Evolutionary conservation across 164 flowering plant genomes (phyloP), one percentile per base, ranked within the genome.

Genomic region (Litsea cubeba): DNA sequence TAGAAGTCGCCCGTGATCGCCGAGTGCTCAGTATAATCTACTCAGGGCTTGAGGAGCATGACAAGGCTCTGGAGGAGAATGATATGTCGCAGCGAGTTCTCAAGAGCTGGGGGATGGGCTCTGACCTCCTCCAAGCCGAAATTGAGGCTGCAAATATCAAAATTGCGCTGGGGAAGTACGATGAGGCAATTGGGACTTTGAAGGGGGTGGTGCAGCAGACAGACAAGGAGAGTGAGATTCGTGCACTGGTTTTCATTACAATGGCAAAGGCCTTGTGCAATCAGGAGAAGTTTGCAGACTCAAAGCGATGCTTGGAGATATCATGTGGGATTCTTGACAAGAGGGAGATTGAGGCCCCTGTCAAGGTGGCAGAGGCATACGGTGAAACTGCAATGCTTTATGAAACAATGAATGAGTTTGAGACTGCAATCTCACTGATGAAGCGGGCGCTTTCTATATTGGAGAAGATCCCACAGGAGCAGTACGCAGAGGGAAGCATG

Each of bases 1-100:
- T 91, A 20, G 97, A 91, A 82, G 97, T 95, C 71, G 97, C 97
- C 0, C 90, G 85, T 75, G 97, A 91, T 76, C 86, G 98, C 80
- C 82, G 90, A 74, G 79, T 93, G 78, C 91, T 91, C 71, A 97
- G 95, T 17, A 88, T 90, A 51, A 87, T 91, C n/a, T 95, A 95
- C 77, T 84, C 80, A 12, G 98, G 97, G 24, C 76, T 95, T 83
- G 97, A 90, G 74, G 88, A 90, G 80, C 93, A 90, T 66, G 83
- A 89, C 70, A 87, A 89, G 83, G 99, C 97, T 11, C 75, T 93
- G 75, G 92, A 95, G 81, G 93, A 95, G 79, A 93, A 91, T 79
- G 84, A 81, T 77, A 75, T 93, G 74, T 87, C 97, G 0, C 85
- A 82, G 77, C 87, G 78, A 81, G 89, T 91, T 30, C 80, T 93